Evolutionary conservation across 257 asterid species (phyloP).

Genomic region (Craterostigma plantagineum): DNA sequence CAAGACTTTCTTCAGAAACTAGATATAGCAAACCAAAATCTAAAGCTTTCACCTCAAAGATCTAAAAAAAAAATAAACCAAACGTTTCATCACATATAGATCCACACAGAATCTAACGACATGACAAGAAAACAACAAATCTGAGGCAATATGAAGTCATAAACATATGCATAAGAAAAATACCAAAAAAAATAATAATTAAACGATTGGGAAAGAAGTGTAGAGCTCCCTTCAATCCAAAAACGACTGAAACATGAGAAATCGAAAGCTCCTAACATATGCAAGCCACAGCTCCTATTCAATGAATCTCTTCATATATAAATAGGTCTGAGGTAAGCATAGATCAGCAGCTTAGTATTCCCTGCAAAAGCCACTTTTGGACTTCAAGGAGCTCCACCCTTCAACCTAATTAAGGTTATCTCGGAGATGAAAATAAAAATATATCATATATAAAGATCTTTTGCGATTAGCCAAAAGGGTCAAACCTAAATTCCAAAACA

Average conservation of each 20-base stretch:
- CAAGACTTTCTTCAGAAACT: no score
- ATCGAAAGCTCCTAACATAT: conserved; percentile 62
- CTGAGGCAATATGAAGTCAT: no score
- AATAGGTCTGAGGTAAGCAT: conserved; percentile 80
- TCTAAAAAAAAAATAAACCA: no score
- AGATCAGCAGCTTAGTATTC: conserved; percentile 58
- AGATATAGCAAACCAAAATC: no score
- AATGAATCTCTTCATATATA: conserved; percentile 5
- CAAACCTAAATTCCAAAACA: background rate
- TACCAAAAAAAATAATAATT: no score
- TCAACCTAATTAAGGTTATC: conserved; percentile 12
- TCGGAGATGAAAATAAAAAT: no score
- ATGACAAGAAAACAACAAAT: no score
- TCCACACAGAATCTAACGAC: no score
- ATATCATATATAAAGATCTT: no score
- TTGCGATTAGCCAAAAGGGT: no score
- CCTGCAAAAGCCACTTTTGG: conserved; percentile 62
- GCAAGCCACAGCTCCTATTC: conserved; percentile 78
- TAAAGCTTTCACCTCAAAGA: no score
- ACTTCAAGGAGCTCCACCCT: conserved; percentile 91
- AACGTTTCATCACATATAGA: no score
- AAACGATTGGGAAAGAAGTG: conserved; percentile 12
- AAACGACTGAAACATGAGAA: conserved; percentile 30
- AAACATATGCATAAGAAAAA: background rate
- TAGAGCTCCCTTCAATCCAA: conserved; percentile 99